phyloP scores from a whole-genome alignment of 2,329 filamentous ascomycete genomes.

The Emmonsiellopsis sp. region DNA sequence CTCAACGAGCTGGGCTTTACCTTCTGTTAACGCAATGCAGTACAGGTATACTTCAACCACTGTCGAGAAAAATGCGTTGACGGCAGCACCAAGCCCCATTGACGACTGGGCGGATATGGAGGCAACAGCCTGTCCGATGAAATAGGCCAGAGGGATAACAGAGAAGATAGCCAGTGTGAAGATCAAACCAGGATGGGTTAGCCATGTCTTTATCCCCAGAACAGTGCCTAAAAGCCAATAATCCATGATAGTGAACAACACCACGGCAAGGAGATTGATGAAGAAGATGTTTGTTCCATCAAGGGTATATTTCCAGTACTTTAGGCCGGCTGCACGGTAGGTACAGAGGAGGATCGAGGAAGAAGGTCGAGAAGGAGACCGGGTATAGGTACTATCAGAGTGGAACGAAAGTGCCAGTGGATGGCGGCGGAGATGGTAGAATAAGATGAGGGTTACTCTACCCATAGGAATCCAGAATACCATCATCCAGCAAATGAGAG shows the following conservation, averaged over 20 bases:
- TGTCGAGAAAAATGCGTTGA: constrained; percentile 97
- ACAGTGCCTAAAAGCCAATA: constrained; percentile 67
- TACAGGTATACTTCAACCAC: constrained; percentile 97
- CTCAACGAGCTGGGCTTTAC: constrained; percentile 87
- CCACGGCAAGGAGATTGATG: constrained; percentile 89
- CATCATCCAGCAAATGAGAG: constrained; percentile 84
- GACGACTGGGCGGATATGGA: constrained; percentile 98
- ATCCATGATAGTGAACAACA: constrained; percentile 91
- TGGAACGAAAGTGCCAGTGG: constrained; percentile 90
- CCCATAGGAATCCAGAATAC: constrained; percentile 99
- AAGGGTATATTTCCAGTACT: constrained; percentile 99
- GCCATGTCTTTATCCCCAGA: constrained; percentile 58
- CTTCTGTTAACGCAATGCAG: constrained; percentile 84
- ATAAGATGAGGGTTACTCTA: constrained; percentile 79
- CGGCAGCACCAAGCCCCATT: constrained; percentile 92
- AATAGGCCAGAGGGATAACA: constrained; percentile 94
- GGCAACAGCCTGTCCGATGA: constrained; percentile 95
- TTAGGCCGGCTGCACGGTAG: constrained; percentile 84
- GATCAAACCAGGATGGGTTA: constrained; percentile 77
- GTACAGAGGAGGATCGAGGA: constrained; percentile 90
- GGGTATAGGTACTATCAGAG: constrained; percentile 67
- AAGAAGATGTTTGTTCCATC: constrained; percentile 99
- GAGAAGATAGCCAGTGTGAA: constrained; percentile 78
- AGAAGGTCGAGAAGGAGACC: constrained; percentile 60
- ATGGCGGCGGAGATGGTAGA: constrained; percentile 85